Percentiles rank a stretch among this genome's conserved stretches.
phyloP scores from a whole-genome alignment of 495 filamentous ascomycete species.

The Delitschia confertaspora region DNA sequence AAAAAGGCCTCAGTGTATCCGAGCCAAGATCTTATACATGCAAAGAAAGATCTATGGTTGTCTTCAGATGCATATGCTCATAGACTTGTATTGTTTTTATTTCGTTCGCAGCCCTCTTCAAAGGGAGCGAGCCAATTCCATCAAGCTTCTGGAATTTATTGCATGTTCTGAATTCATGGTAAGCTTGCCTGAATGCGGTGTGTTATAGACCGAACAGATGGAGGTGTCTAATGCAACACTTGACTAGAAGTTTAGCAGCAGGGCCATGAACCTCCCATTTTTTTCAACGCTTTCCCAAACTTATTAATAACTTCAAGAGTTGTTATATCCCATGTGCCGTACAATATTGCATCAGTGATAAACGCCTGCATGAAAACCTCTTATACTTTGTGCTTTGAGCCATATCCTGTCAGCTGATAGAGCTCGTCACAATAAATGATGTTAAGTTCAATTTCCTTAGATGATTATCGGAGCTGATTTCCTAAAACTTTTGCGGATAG shows the following conservation, averaged over 20 bases:
- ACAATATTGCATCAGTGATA: not conserved
- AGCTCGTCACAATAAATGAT: too few relatives aligned
- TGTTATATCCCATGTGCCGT: slow-evolving; percentile 7
- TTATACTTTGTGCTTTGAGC: not conserved
- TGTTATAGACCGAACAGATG: slow-evolving; percentile 3
- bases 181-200: not conserved
- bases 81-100: too few relatives aligned
- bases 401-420: not conserved
- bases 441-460: too few relatives aligned
- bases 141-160: too few relatives aligned
- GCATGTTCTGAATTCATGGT: slow-evolving; percentile 2
- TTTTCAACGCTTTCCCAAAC: slow-evolving; percentile 2
- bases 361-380: not conserved
- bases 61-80: too few relatives aligned
- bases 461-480: too few relatives aligned
- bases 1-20: too few relatives aligned
- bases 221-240: slow-evolving; percentile 9
- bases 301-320: slow-evolving; percentile 3
- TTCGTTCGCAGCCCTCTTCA: too few relatives aligned
- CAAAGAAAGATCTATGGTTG: too few relatives aligned
- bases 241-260: not conserved
- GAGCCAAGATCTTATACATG: too few relatives aligned
- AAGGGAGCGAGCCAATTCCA: too few relatives aligned
- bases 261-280: not conserved
- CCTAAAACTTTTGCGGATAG: too few relatives aligned